Evolutionary conservation across 306 rosid species (phyloP).

Genomic region (Macrotyloma uniflorum): DNA sequence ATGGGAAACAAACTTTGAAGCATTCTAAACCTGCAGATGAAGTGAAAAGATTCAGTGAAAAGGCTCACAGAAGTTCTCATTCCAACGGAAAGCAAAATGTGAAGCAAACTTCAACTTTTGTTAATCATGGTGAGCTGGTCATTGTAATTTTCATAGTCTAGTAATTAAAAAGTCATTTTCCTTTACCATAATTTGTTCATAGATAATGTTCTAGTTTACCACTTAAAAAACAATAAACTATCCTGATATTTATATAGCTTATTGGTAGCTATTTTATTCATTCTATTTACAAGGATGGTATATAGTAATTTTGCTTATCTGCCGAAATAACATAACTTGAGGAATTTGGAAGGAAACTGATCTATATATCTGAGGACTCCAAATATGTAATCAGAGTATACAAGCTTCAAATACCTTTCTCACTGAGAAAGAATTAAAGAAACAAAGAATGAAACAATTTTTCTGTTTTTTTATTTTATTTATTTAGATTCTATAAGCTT

Average conservation of each 20-base stretch:
- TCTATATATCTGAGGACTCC: not conserved
- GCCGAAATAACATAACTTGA: not conserved
- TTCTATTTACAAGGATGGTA: not conserved
- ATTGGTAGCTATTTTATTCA: slow-evolving; percentile 16
- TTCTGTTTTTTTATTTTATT: slow-evolving; percentile 11
- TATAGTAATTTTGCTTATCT: not conserved
- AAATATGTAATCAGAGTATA: slow-evolving; percentile 3
- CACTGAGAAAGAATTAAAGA: not conserved
- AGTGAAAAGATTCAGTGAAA: slow-evolving; percentile 51
- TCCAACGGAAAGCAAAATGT: slow-evolving; percentile 51
- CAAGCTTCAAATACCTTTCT: slow-evolving; percentile 7
- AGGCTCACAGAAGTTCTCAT: slow-evolving; percentile 38
- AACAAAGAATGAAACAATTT: slow-evolving; percentile 12
- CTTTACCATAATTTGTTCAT: not conserved
- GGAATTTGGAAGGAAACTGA: slow-evolving; percentile 1
- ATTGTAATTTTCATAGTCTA: slow-evolving; percentile 10
- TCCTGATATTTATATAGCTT: not conserved
- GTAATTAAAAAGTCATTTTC: not conserved
- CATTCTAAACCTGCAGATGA: slow-evolving; percentile 57
- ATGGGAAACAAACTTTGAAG: slow-evolving; percentile 55
- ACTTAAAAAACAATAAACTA: not conserved
- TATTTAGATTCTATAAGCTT: not conserved
- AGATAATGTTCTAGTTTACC: not conserved
- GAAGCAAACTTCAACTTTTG: slow-evolving; percentile 56
- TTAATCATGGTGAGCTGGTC: slow-evolving; percentile 74